phyloP scores from a whole-genome alignment of 495 filamentous ascomycete genomes.

The Trichoderma parareesei region DNA sequence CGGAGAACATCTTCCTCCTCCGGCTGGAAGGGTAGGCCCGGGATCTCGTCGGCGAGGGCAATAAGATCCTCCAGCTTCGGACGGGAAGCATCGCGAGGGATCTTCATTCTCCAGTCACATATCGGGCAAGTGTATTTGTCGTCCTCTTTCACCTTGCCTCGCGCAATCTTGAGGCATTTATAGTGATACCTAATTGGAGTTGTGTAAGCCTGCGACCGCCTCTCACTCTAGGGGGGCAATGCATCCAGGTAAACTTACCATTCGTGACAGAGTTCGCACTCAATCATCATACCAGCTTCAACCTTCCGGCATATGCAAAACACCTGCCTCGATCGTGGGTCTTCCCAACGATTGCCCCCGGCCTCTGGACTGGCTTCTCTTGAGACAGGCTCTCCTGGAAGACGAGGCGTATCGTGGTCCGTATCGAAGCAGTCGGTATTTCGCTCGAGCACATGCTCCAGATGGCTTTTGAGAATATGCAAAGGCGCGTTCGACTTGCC shows the following conservation, averaged over 20 bases:
- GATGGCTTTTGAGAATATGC: conserved; percentile 87
- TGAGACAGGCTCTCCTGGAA: conserved; percentile 87
- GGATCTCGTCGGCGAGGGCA: conserved; percentile 80
- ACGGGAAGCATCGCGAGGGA: conserved; percentile 93
- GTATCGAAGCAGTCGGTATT: conserved; percentile 90
- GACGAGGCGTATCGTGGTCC: conserved; percentile 70
- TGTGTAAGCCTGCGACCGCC: not conserved
- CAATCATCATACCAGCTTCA: conserved; percentile 98
- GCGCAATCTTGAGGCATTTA: conserved; percentile 95
- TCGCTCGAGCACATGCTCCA: conserved; percentile 84
- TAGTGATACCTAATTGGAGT: conserved; percentile 70
- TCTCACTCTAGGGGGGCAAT: not conserved
- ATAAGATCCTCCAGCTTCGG: conserved; percentile 91
- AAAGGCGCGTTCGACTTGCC: conserved; percentile 96
- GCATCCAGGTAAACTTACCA: conserved; percentile 53
- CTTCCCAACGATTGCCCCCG: conserved; percentile 40
- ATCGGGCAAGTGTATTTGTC: conserved; percentile 98
- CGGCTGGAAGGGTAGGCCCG: conserved; percentile 81
- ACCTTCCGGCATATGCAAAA: conserved; percentile 94
- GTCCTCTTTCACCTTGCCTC: conserved; percentile 95
- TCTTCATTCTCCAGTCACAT: conserved; percentile 95
- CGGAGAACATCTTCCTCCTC: conserved; percentile 84
- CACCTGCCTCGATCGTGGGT: conserved; percentile 59
- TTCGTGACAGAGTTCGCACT: conserved; percentile 95
- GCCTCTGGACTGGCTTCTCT: conserved; percentile 73